phyloP scores from a whole-genome alignment of 2,329 filamentous ascomycete genomes.

The Pseudogymnoascus sp. region DNA sequence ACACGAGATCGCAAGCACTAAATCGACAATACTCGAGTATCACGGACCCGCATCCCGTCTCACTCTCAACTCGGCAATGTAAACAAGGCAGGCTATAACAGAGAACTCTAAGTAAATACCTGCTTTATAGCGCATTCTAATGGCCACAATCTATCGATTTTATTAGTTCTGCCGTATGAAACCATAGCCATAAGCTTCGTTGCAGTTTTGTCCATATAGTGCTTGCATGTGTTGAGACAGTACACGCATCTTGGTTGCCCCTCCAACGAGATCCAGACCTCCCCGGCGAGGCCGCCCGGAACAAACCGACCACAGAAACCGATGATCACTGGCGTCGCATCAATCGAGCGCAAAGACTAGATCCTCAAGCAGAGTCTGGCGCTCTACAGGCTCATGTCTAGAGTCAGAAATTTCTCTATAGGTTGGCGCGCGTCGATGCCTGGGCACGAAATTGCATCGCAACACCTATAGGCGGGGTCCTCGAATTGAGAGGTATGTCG shows the following conservation, averaged over 20 bases:
- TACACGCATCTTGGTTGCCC: not conserved
- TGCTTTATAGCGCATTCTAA: not conserved
- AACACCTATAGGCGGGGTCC: not conserved
- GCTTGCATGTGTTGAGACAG: not conserved
- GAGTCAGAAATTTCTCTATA: not conserved
- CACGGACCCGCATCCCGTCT: not conserved
- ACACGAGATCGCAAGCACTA: not conserved
- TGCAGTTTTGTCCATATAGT: not conserved
- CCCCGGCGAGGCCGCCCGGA: not conserved
- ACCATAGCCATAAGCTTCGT: not conserved
- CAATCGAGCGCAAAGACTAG: not conserved
- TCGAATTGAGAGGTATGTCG: conserved; percentile 1
- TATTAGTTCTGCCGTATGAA: not conserved
- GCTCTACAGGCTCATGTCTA: conserved; percentile 4
- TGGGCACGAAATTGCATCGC: not conserved
- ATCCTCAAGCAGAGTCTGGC: not conserved
- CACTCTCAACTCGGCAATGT: not conserved
- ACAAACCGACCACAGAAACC: conserved; percentile 3
- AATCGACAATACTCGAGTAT: conserved; percentile 2
- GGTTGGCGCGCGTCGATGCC: not conserved
- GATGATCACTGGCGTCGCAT: not conserved
- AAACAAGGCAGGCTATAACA: not conserved
- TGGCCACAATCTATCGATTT: not conserved
- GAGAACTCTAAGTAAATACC: not conserved
- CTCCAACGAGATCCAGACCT: conserved; percentile 1